phyloP scores from a whole-genome alignment of 1,284 basidiomycete species.

The Spongiforma sp. region DNA sequence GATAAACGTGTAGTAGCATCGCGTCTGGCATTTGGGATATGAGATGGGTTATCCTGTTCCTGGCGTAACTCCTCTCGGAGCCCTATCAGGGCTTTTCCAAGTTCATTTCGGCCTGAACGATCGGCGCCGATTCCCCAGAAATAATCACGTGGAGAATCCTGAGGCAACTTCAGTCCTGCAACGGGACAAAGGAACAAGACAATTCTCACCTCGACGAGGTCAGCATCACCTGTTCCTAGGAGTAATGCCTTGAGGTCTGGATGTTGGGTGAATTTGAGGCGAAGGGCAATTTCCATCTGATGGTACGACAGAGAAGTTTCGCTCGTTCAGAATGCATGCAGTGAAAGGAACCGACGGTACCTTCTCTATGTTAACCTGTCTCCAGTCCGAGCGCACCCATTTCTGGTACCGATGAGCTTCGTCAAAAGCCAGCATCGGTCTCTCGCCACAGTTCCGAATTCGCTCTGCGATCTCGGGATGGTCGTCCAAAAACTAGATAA shows the following conservation, averaged over 20 bases:
- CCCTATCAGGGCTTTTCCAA: slow-evolving; percentile 70
- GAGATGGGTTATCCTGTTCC: slow-evolving; percentile 31
- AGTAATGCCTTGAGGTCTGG: slow-evolving; percentile 56
- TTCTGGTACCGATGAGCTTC: slow-evolving; percentile 69
- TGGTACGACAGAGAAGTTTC: background rate
- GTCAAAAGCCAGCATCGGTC: slow-evolving; percentile 65
- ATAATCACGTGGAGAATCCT: slow-evolving; percentile 70
- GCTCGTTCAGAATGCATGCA: slow-evolving; percentile 1
- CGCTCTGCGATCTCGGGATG: slow-evolving; percentile 66
- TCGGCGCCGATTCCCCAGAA: slow-evolving; percentile 74
- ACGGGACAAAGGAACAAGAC: background rate
- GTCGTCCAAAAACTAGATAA: slow-evolving; percentile 57
- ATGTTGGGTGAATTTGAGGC: slow-evolving; percentile 70
- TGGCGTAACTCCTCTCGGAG: slow-evolving; percentile 55
- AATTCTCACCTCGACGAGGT: slow-evolving; percentile 59
- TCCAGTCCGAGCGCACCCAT: slow-evolving; percentile 64
- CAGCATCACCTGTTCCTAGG: slow-evolving; percentile 61
- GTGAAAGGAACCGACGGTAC: slow-evolving; percentile 34
- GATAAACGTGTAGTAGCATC: slow-evolving; percentile 39
- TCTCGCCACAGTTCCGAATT: slow-evolving; percentile 62
- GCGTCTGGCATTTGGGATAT: slow-evolving; percentile 31
- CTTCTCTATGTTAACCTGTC: slow-evolving; percentile 62
- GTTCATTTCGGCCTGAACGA: slow-evolving; percentile 65
- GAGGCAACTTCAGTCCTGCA: background rate
- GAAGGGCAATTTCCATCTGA: slow-evolving; percentile 66